Evolutionary conservation across 2,329 filamentous ascomycete genomes (phyloP), one percentile per base, ranked within the genome.

Genomic region (Thielaviopsis musarum): DNA sequence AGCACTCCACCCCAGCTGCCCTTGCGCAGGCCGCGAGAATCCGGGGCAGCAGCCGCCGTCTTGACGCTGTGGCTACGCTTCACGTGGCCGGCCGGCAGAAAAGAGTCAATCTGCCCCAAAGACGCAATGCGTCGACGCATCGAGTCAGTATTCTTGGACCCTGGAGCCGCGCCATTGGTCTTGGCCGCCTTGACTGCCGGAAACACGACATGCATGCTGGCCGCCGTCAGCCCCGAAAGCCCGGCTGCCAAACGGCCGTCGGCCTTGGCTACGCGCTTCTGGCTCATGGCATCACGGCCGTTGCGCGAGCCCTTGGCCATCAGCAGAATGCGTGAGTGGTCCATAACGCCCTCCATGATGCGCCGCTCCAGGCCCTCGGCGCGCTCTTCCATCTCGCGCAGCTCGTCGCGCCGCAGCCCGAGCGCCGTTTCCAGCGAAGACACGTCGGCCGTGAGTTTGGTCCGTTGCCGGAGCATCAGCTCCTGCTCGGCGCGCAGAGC

Each of bases 291-390:
- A 58, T 82, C 79, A 5, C 71, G 68, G 54, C 75, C 74, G 13
- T 71, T 70, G 12, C 72, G 72, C 65, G 75, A 76, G 64, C 70
- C 73, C 73, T 88, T 85, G 64, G 82, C 76, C 75, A 93, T 87
- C 61, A 97, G 80, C n/a, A 96, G 77, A 26, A 91, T 84, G 6
- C 91, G 86, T 21, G 91, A 96, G 69, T 97, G 91, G 66, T 97
- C 91, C 73, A 98, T 94, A 63, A 97, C 88, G 26, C 91, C 91
- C 64, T 97, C 91, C 34, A 98, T 75, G 65, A 98, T 95, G 26
- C 93, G 84, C 57, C 91, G 87, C 73, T 98, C 93, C 24, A 98
- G 77, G 3, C 83, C 81, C 69, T 96, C 90, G 2, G 91, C 93
- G 63, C 91, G 87, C 12, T 80, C 76, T 69, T 97, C 91, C 87